Evolutionary conservation across 2,329 filamentous ascomycete species (phyloP).

Genomic region (Aspergillus sergii): DNA sequence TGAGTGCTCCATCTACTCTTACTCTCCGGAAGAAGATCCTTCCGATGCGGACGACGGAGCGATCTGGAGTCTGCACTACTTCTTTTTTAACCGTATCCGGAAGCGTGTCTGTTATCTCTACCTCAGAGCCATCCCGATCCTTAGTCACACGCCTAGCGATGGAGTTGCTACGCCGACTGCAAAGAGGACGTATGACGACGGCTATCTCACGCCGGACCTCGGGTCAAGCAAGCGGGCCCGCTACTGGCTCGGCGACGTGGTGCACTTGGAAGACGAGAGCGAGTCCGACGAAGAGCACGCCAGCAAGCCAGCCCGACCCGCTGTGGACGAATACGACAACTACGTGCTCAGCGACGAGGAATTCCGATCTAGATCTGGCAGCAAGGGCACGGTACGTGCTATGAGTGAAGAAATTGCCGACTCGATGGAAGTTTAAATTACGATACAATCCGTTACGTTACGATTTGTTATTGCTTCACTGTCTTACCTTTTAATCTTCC

Average conservation of each 20-base stretch:
- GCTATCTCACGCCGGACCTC: slow-evolving; percentile 52
- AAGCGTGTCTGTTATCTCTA: slow-evolving; percentile 96
- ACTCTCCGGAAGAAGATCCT: slow-evolving; percentile 84
- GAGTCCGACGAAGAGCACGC: slow-evolving; percentile 43
- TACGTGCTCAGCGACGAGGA: slow-evolving; percentile 51
- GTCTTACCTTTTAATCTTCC: slow-evolving; percentile 15
- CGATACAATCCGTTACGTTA: slow-evolving; percentile 3
- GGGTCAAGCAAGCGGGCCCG: slow-evolving; percentile 78
- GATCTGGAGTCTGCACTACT: slow-evolving; percentile 95
- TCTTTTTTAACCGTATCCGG: slow-evolving; percentile 91
- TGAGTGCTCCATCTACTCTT: slow-evolving; percentile 87
- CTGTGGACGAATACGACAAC: slow-evolving; percentile 45
- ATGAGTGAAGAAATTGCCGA: slow-evolving; percentile 59
- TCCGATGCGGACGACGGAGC: slow-evolving; percentile 92
- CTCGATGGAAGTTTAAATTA: slow-evolving; percentile 54
- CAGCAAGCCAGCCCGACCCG: slow-evolving; percentile 25
- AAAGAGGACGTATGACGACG: slow-evolving; percentile 53
- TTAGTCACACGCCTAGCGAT: slow-evolving; percentile 69
- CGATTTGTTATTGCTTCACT: slow-evolving; percentile 14
- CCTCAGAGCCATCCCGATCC: slow-evolving; percentile 73
- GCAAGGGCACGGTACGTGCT: slow-evolving; percentile 51
- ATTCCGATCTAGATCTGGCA: slow-evolving; percentile 37
- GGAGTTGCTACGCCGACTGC: slow-evolving; percentile 42
- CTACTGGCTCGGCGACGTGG: slow-evolving; percentile 81
- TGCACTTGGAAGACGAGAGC: slow-evolving; percentile 46